Conservation (phyloP, 768 basidiomycete genomes). For the Naganishia antarctica region DNA sequence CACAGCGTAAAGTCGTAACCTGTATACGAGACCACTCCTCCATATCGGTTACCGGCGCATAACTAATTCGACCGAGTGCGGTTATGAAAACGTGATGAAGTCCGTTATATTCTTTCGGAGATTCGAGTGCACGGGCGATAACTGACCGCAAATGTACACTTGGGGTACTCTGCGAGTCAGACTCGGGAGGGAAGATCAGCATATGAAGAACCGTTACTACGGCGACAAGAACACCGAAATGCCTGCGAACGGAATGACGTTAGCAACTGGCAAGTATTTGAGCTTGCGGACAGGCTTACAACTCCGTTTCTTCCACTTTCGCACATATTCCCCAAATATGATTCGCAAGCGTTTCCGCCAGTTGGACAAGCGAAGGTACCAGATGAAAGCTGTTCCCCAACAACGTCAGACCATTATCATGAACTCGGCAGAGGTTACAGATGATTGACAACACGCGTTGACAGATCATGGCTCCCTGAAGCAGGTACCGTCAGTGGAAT, state of each 20-base stretch:
- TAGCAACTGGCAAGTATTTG: too few relatives aligned
- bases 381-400: constrained; percentile 15
- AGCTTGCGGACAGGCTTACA: neutral
- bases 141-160: constrained; percentile 11
- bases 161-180: neutral
- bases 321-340: constrained; percentile 19
- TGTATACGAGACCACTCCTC: constrained; percentile 55
- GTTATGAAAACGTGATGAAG: constrained; percentile 67
- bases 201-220: constrained; percentile 30
- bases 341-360: constrained; percentile 6
- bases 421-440: constrained; percentile 3
- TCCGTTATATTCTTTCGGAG: constrained; percentile 62
- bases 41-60: constrained; percentile 54
- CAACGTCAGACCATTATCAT: constrained; percentile 10
- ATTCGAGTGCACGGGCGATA: constrained; percentile 54
- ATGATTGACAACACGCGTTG: constrained; percentile 3
- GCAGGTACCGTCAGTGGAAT: neutral
- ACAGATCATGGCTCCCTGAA: constrained; percentile 1
- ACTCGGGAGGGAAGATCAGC: constrained; percentile 16
- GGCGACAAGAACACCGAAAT: constrained; percentile 32
- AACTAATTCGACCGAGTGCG: constrained; percentile 70
- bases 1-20: constrained; percentile 15
- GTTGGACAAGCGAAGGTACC: constrained; percentile 7
- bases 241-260: neutral
- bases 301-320: neutral